A percentile compares a stretch with the other conserved stretches of the same genome.
These are phyloP conservation scores for Phytopythium mirpurense DNA, from an alignment of 352 stramenopile genomes.

Conservation along the genomic window DNA sequence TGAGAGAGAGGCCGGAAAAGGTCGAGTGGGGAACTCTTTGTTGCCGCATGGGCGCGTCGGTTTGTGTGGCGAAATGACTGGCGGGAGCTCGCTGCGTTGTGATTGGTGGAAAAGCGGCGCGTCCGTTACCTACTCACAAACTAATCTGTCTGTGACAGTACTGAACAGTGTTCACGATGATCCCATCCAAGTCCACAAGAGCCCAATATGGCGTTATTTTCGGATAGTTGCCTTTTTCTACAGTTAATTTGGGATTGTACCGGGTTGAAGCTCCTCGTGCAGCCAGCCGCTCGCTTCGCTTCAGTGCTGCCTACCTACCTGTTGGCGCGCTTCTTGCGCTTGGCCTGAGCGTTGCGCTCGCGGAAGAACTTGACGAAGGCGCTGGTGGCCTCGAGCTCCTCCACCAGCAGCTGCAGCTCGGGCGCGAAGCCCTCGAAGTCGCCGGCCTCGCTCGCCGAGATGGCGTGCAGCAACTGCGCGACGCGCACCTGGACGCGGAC, in stretches of 20 bases:
- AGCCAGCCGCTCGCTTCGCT: too few species aligned
- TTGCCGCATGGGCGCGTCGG: not conserved
- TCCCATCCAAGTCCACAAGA: not conserved
- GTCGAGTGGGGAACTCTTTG: not conserved
- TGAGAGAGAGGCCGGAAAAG: not conserved
- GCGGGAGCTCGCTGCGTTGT: not conserved
- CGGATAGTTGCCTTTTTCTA: not conserved
- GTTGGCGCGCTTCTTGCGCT: constrained; percentile 6
- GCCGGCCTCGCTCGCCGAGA: constrained; percentile 47
- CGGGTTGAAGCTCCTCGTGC: too few species aligned
- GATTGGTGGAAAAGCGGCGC: not conserved
- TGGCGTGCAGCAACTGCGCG: constrained; percentile 46
- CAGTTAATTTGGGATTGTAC: not conserved
- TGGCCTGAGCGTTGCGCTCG: constrained; percentile 9
- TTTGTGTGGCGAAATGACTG: constrained; percentile 3
- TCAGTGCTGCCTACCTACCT: too few species aligned
- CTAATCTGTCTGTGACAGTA: not conserved
- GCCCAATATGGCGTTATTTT: not conserved
- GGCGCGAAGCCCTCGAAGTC: constrained; percentile 24
- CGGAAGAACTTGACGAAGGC: constrained; percentile 28
- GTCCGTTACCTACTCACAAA: not conserved
- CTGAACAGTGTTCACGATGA: not conserved
- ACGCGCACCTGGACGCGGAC: constrained; percentile 59
- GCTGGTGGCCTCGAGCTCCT: constrained; percentile 17
- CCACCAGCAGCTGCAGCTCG: constrained; percentile 18